Base-by-base conservation (phyloP, 306 rosid genomes). In the Datisca glomerata region DNA sequence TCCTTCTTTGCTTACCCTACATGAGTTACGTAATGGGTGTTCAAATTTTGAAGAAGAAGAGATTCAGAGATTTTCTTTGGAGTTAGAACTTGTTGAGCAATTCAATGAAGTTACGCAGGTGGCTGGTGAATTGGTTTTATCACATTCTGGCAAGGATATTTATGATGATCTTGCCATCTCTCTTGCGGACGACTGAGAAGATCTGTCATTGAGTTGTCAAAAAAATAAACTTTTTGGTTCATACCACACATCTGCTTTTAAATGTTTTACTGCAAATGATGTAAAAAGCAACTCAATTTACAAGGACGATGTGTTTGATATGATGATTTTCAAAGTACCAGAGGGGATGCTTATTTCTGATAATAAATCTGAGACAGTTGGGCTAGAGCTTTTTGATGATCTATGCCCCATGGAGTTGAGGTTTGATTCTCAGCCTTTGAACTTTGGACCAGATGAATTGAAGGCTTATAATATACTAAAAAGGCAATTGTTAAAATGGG, bases 401-500 rank as follows among this genome's bases (percentile, higher is more conserved):
- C 80, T 73, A 41, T 81, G 68, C 57, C 72, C 75, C 4, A 17
- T 68, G 7, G 65, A 65, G 63, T 44, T 81, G 80, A 60, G 59
- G 54, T 73, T 73, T 52, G 60, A 67, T 53, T 45, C 64, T 67
- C 70, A 60, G 14, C 38, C 12, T 21, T 29, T 45, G 56, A 36
- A 67, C 41, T 45, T 76, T 14, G 71, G 65, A 55, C 15, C 56
- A 28, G 43, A 46, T 8, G 70, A 55, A 51, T 58, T 55, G 57
- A 73, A 73, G 66, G 68, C 68, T 42, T 73, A 55, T 45, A 56
- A 39, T 49, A 24, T 65, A 44, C 44, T 68, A 47, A 77, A 76
- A 65, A 70, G 51, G 42, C 74, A 73, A 54, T 59, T 73, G 64
- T 61, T 70, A 25, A 75, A 64, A 48, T 81, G 82, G 86, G 72